Evolutionary conservation across 2,329 filamentous ascomycete genomes (phyloP).

Genomic region (Aspergillus udagawae): DNA sequence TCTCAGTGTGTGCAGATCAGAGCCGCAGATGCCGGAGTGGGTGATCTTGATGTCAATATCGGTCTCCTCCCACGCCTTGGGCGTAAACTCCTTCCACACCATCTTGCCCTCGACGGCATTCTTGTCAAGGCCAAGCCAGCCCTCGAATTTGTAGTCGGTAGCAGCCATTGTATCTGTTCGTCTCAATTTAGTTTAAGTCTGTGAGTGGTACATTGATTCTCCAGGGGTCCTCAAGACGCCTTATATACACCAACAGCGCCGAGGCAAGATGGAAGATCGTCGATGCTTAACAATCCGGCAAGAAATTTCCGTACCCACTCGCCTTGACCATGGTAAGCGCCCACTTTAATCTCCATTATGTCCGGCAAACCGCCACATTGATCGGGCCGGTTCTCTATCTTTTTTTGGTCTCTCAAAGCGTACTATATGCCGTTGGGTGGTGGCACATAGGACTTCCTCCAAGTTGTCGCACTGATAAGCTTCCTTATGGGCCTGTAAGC

Average conservation of each 20-base stretch:
- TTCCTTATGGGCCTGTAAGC: not conserved
- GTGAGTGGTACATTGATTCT: not conserved
- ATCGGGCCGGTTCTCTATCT: not conserved
- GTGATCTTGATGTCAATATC: conserved; percentile 62
- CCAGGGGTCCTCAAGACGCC: not conserved
- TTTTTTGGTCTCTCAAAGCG: not conserved
- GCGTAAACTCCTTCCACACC: conserved; percentile 54
- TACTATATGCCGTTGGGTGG: too few relatives aligned
- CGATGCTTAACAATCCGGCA: conserved; percentile 3
- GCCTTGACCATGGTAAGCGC: not conserved
- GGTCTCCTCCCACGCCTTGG: conserved; percentile 61
- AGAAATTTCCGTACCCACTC: not conserved
- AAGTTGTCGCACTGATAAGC: not conserved
- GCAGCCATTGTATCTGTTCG: conserved; percentile 17
- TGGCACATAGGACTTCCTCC: not conserved
- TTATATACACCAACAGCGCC: not conserved
- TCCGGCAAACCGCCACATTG: not conserved
- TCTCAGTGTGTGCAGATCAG: conserved; percentile 56
- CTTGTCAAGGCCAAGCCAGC: conserved; percentile 52
- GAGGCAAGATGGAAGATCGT: conserved; percentile 1
- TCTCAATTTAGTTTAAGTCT: not conserved
- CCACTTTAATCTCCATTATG: not conserved
- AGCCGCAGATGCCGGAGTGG: conserved; percentile 63
- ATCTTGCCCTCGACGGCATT: conserved; percentile 50
- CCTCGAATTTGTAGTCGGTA: conserved; percentile 50